phyloP scores from a whole-genome alignment of 2,329 filamentous ascomycete genomes.

The Trichoderma koningiopsis region DNA sequence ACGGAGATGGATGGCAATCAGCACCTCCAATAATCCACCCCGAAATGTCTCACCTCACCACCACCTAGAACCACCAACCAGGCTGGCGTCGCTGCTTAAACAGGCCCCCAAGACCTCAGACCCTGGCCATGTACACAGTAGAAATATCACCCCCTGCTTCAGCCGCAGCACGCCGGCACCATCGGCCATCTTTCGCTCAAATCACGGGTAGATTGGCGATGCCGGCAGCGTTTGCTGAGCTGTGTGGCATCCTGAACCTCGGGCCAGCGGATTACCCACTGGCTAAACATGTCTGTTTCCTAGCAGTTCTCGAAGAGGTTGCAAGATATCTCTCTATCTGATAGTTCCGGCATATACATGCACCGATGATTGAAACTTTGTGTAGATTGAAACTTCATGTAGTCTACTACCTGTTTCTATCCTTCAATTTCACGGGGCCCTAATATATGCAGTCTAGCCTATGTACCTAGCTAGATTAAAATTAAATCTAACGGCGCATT shows the following conservation, averaged over 20 bases:
- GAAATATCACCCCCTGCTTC: constrained; percentile 12
- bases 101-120: neutral
- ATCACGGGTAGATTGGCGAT: constrained; percentile 15
- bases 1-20: neutral
- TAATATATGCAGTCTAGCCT: neutral
- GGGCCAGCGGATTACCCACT: neutral
- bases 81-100: neutral
- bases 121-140: constrained; percentile 10
- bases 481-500: neutral
- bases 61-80: neutral
- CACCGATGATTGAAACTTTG: neutral
- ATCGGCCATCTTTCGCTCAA: neutral
- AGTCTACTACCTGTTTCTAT: neutral
- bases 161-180: constrained; percentile 21
- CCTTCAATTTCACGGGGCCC: neutral
- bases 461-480: neutral
- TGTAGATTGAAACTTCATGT: neutral
- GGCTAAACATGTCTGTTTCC: neutral
- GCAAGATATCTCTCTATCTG: neutral
- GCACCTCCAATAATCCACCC: neutral
- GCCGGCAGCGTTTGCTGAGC: neutral
- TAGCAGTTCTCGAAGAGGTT: neutral
- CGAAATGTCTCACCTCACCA: neutral
- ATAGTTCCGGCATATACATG: neutral
- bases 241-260: neutral